phyloP scores from a whole-genome alignment of 768 basidiomycete genomes.

The button mushroom (Agaricus bisporus) region DNA sequence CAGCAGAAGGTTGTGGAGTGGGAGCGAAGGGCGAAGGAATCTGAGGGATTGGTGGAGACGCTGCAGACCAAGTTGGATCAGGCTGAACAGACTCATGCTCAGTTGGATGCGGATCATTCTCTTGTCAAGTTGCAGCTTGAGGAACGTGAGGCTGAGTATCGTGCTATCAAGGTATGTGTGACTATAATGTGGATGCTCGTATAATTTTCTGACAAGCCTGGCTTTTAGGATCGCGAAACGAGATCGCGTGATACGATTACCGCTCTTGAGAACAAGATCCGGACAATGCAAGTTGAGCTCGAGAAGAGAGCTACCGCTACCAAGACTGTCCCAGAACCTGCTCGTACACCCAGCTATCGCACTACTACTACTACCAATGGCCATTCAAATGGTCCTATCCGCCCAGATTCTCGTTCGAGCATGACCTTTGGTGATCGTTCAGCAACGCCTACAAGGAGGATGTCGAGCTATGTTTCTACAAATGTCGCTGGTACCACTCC shows the following conservation, averaged over 20 bases:
- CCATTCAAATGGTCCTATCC: conserved; percentile 39
- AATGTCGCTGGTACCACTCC: conserved; percentile 28
- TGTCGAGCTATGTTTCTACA: conserved; percentile 21
- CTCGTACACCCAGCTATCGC: conserved; percentile 29
- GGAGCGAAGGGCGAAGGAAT: conserved; percentile 73
- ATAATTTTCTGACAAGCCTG: not conserved
- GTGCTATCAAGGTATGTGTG: conserved; percentile 52
- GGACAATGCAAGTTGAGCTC: conserved; percentile 52
- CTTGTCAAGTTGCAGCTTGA: conserved; percentile 67
- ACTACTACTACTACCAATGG: conserved; percentile 37
- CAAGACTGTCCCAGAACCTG: conserved; percentile 20
- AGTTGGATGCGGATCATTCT: conserved; percentile 68
- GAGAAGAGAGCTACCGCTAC: conserved; percentile 39
- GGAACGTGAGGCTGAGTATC: conserved; percentile 67
- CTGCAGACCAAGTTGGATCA: conserved; percentile 59
- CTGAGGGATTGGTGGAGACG: conserved; percentile 57
- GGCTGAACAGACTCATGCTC: conserved; percentile 54
- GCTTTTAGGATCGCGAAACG: conserved; percentile 58
- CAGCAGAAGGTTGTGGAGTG: conserved; percentile 78
- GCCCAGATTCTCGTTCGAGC: conserved; percentile 75
- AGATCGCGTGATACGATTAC: conserved; percentile 64
- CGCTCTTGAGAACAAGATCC: conserved; percentile 53
- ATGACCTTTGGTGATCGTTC: conserved; percentile 49
- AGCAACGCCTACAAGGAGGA: conserved; percentile 38
- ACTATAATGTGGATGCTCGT: not conserved